Evolutionary conservation across 2,329 filamentous ascomycete genomes (phyloP).

Genomic region (Penicillium aurantiogriseum): DNA sequence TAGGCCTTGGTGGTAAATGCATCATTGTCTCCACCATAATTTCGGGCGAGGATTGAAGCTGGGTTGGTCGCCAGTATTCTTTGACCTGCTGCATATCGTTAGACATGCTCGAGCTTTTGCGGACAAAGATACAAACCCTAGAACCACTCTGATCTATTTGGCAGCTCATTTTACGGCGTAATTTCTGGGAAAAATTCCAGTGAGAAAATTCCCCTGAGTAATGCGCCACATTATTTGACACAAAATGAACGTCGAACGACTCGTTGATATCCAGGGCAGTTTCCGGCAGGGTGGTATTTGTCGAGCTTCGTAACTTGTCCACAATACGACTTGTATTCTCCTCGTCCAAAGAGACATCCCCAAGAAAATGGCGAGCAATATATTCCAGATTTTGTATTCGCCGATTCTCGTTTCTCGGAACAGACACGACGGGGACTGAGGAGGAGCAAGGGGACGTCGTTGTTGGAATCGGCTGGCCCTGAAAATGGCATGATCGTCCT

Average conservation of each 20-base stretch:
- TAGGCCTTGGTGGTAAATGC: conserved; percentile 40
- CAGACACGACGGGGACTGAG: not conserved
- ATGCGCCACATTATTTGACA: conserved; percentile 10
- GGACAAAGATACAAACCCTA: conserved; percentile 22
- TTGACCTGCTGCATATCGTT: conserved; percentile 30
- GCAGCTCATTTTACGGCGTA: conserved; percentile 39
- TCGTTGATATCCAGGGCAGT: conserved; percentile 13
- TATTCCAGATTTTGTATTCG: conserved; percentile 11
- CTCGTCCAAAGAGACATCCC: conserved; percentile 14
- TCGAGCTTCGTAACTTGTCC: conserved; percentile 3
- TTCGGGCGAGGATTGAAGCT: conserved; percentile 38
- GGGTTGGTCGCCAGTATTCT: conserved; percentile 42
- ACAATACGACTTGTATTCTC: conserved; percentile 12
- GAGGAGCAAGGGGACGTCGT: conserved; percentile 15
- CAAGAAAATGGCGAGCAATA: conserved; percentile 18
- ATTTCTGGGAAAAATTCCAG: conserved; percentile 44
- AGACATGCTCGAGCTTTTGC: no score
- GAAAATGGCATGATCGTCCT: conserved; percentile 50
- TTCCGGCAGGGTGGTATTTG: conserved; percentile 1
- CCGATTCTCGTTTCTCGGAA: not conserved
- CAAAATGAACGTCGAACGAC: conserved; percentile 14
- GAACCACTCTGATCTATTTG: conserved; percentile 30
- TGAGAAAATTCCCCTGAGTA: conserved; percentile 47
- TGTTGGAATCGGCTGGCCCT: conserved; percentile 32
- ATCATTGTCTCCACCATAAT: conserved; percentile 34